Evolutionary conservation across 108 stramenopile genomes (phyloP), one percentile per base, ranked within the genome.

Genomic region (Cafeteria roenbergensis): DNA sequence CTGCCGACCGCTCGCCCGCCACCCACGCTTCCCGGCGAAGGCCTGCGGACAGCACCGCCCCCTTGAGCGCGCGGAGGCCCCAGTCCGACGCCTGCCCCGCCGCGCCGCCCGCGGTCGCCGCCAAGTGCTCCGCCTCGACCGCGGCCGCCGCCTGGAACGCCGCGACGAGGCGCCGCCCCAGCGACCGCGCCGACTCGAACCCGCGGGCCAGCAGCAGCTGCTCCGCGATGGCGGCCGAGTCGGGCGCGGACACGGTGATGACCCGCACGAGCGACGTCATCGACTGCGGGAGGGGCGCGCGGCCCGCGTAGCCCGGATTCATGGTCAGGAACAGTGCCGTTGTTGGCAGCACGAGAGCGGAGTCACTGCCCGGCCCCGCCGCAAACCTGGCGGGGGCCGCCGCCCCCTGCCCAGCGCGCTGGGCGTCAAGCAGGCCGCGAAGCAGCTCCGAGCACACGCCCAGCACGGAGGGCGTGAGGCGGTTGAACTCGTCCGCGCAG

Each of bases 151-250:
- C n/a, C n/a, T n/a, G 27, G 68, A 77, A 80, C 30, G 77, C 60
- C n/a, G 75, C 76, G 24, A 73, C 73, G 56, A 80, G 77, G 53
- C 77, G 77, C 38, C 67, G 28, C 27, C 76, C 72, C 32, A 80
- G 63, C 51, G 65, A 64, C 0, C 59, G 27, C 0, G 81, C 81
- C 38, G 68, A 72, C 17, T 78, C 71, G 62, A 84, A 84, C 0
- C 83, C 83, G 52, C 82, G 81, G 21, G 79, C 77, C 83, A 84
- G 80, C 28, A 84, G 71, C 81, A 78, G 74, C 57, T 80, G 77
- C 71, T 80, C 75, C 36, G 58, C 63, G 54, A 80, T 80, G n/a
- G 72, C 73, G 55, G 51, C 48, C 30, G 77, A 27, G 38, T 80
- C 79, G 6, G 79, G 79, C 30, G 69, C 73, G 50, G 77, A 75